Percentiles rank a stretch among this genome's conserved stretches.
Evolutionary conservation across 2,329 filamentous ascomycete genomes (phyloP).

Genomic region (Botryotinia narcissicola): DNA sequence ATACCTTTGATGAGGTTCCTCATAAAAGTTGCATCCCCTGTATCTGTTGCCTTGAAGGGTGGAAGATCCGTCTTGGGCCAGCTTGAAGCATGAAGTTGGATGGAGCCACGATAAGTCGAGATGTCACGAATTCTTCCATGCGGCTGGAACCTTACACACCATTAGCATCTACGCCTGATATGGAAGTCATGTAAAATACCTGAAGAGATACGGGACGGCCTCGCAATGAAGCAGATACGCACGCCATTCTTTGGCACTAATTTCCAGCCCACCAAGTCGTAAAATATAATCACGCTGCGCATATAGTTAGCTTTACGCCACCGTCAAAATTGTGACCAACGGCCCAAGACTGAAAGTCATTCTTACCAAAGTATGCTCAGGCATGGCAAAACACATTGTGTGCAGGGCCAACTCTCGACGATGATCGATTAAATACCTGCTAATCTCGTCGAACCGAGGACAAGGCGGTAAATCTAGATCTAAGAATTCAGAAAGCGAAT

Average conservation of each 20-base stretch:
- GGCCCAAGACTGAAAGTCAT: background rate
- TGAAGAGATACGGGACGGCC: background rate
- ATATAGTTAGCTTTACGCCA: background rate
- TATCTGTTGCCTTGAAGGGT: background rate
- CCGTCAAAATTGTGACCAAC: background rate
- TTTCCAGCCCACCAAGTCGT: conserved; percentile 5
- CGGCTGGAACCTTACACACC: background rate
- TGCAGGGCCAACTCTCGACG: conserved; percentile 20
- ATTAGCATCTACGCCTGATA: background rate
- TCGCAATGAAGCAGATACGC: conserved; percentile 20
- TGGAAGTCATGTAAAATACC: background rate
- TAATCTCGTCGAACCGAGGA: conserved; percentile 16
- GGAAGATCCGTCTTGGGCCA: conserved; percentile 9
- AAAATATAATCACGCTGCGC: conserved; percentile 13
- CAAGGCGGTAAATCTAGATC: background rate
- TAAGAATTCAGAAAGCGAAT: background rate
- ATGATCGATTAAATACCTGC: conserved; percentile 16
- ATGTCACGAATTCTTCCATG: background rate
- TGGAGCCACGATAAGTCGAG: conserved; percentile 11
- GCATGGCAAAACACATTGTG: conserved; percentile 22
- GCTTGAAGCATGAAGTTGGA: conserved; percentile 3
- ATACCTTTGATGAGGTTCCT: background rate
- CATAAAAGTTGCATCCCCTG: background rate
- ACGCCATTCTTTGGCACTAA: conserved; percentile 22
- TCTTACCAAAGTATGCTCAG: conserved; percentile 22